phyloP scores from a whole-genome alignment of 345 rosid genomes.

The Moricandia moricandioides region DNA sequence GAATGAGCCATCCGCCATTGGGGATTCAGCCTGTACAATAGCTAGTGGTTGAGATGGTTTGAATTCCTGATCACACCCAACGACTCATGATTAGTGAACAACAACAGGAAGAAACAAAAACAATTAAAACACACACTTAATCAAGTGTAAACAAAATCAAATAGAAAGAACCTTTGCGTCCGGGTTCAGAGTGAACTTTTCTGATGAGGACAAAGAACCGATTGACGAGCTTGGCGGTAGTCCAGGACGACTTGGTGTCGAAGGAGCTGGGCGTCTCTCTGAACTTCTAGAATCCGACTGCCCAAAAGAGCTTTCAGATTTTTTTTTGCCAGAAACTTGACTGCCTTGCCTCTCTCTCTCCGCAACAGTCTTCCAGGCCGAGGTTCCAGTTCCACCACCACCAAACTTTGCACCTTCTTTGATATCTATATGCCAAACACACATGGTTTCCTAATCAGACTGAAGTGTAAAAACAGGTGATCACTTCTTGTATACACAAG shows the following conservation, averaged over 20 bases:
- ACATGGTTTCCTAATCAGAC: neutral
- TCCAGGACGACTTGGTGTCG: constrained; percentile 52
- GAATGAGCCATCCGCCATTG: constrained; percentile 5
- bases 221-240: constrained; percentile 82
- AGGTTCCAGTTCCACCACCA: constrained; percentile 37
- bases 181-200: constrained; percentile 73
- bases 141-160: constrained; percentile 13
- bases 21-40: constrained; percentile 57
- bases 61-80: constrained; percentile 66
- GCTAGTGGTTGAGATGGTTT: constrained; percentile 60
- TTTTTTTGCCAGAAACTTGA: constrained; percentile 41
- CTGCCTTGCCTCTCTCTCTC: constrained; percentile 52
- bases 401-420: constrained; percentile 37
- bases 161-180: constrained; percentile 65
- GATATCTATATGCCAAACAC: neutral
- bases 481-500: neutral
- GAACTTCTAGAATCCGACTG: constrained; percentile 62
- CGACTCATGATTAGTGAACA: neutral
- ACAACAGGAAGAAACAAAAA: neutral
- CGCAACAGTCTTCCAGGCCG: constrained; percentile 38
- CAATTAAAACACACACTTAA: neutral
- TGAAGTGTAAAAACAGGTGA: neutral
- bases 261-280: constrained; percentile 41
- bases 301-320: constrained; percentile 43
- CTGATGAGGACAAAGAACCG: constrained; percentile 68